Percentiles rank a stretch among this genome's conserved stretches.
phyloP scores from a whole-genome alignment of 345 rosid genomes.

The Eucalyptus grandis region DNA sequence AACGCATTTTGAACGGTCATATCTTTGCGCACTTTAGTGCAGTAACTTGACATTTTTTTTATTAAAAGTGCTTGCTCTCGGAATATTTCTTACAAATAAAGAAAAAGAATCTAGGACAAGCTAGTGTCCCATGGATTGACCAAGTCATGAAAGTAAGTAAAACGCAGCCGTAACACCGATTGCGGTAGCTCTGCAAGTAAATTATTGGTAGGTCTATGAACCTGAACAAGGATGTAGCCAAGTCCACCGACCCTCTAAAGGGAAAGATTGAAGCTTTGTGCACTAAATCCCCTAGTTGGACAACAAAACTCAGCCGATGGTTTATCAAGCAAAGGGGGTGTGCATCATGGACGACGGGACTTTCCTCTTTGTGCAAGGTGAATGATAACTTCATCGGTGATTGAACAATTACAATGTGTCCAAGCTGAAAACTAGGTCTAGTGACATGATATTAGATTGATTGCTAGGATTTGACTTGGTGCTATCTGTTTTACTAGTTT shows the following conservation, averaged over 20 bases:
- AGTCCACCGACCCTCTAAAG: not conserved
- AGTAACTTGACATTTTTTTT: too few species aligned
- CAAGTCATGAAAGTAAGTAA: not conserved
- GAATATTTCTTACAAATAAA: not conserved
- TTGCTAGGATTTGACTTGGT: not conserved
- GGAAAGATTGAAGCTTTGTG: not conserved
- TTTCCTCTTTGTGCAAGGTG: not conserved
- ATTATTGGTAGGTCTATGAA: not conserved
- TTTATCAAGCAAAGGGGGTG: not conserved
- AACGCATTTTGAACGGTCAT: not conserved
- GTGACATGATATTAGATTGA: not conserved
- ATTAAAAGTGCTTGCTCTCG: not conserved
- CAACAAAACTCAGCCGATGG: not conserved
- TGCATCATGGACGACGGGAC: not conserved
- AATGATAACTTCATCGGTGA: not conserved
- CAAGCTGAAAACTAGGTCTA: not conserved
- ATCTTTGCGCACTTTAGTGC: not conserved
- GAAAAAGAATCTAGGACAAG: not conserved
- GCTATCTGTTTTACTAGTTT: not conserved
- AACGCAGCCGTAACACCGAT: not conserved
- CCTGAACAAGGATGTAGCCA: not conserved
- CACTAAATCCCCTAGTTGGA: not conserved
- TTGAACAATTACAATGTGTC: not conserved
- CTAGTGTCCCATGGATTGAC: not conserved
- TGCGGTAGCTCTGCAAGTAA: not conserved